These are phyloP conservation scores for Hamigera avellanea DNA, from an alignment of 495 filamentous ascomycete genomes.

Conservation along the genomic window DNA sequence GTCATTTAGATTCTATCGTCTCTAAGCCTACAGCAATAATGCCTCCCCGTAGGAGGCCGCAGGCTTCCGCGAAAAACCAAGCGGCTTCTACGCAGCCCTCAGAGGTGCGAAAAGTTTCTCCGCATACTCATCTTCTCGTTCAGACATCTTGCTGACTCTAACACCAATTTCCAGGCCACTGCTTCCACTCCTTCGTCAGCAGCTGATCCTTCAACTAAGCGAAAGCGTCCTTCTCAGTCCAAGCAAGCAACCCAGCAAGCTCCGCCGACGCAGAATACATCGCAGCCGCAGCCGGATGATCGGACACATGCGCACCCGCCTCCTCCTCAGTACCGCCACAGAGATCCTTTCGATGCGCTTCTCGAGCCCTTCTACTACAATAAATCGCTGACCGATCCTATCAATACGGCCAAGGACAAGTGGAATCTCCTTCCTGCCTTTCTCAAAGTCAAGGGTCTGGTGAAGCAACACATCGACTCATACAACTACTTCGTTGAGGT, in stretches of 20 bases:
- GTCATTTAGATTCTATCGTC: not conserved
- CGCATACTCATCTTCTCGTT: constrained; percentile 2
- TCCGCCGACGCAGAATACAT: constrained; percentile 4
- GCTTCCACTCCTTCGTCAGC: constrained; percentile 2
- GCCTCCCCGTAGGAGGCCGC: constrained; percentile 16
- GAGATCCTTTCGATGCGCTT: constrained; percentile 66
- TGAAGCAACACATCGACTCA: constrained; percentile 97
- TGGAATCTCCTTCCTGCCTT: constrained; percentile 95
- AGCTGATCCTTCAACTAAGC: constrained; percentile 6
- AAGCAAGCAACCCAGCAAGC: constrained; percentile 1
- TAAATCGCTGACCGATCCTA: constrained; percentile 84
- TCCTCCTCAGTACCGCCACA: constrained; percentile 18
- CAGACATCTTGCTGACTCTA: not conserved
- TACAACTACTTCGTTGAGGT: constrained; percentile 96
- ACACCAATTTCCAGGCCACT: constrained; percentile 4
- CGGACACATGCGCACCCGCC: constrained; percentile 2
- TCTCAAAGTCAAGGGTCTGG: constrained; percentile 89
- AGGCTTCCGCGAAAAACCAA: constrained; percentile 7
- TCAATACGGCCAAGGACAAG: constrained; percentile 88
- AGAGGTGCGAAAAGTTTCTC: constrained; percentile 15
- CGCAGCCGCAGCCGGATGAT: constrained; percentile 1
- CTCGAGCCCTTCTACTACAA: constrained; percentile 94
- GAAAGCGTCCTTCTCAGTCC: constrained; percentile 13
- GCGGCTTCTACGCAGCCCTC: constrained; percentile 10
- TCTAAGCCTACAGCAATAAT: constrained; percentile 5